phyloP scores from a whole-genome alignment of 257 asterid species.

The Solanum paucissectum region DNA sequence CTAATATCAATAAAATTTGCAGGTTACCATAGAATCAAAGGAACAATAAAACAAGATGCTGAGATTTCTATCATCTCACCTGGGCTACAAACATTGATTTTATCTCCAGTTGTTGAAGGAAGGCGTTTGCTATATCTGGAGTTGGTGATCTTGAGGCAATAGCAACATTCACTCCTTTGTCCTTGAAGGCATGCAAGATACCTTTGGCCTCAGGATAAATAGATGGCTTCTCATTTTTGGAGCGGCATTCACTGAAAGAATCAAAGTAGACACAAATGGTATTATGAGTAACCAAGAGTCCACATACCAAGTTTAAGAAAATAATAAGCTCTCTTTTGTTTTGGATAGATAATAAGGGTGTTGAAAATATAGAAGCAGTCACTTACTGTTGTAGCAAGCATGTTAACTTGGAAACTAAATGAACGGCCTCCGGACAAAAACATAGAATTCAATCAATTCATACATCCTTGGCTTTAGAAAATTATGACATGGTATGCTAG shows the following conservation, averaged over 20 bases:
- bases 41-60: not conserved
- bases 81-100: conserved; percentile 74
- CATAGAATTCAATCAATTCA: not conserved
- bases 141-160: conserved; percentile 50
- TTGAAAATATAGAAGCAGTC: not conserved
- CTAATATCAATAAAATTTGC: not conserved
- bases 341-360: not conserved
- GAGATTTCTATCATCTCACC: conserved; percentile 26
- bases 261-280: not conserved
- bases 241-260: conserved; percentile 53
- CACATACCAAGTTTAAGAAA: not conserved
- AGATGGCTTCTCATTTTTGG: conserved; percentile 26
- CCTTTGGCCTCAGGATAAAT: conserved; percentile 33
- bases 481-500: not conserved
- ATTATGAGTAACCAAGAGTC: not conserved
- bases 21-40: not conserved
- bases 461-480: not conserved
- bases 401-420: not conserved
- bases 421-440: not conserved
- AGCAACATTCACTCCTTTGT: conserved; percentile 27
- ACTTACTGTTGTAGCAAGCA: not conserved
- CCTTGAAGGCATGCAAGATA: conserved; percentile 28
- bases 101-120: conserved; percentile 61
- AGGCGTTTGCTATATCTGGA: conserved; percentile 70
- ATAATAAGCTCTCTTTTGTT: not conserved